Percentiles rank a stretch among this genome's conserved stretches.
These are phyloP conservation scores for Phanerodontia chrysosporium DNA, from an alignment of 768 basidiomycete species.

Conservation along the genomic window DNA sequence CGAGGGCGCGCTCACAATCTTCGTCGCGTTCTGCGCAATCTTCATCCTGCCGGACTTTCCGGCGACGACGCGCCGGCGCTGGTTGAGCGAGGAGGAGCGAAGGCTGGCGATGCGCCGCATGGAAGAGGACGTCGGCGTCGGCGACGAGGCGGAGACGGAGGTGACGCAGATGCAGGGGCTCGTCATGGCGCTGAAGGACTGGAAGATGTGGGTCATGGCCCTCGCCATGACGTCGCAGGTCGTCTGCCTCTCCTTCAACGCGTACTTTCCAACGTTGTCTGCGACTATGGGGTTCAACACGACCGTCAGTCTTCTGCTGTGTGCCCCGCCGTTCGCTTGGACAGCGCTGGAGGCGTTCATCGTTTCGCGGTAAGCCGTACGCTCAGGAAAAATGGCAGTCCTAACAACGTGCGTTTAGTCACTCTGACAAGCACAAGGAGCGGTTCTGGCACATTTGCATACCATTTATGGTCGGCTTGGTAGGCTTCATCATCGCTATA, in stretches of 20 bases:
- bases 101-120: slow-evolving; percentile 55
- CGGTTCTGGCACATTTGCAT: slow-evolving; percentile 62
- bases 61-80: slow-evolving; percentile 41
- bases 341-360: slow-evolving; percentile 53
- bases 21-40: slow-evolving; percentile 48
- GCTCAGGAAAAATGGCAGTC: not conserved
- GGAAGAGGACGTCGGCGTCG: slow-evolving; percentile 58
- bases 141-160: slow-evolving; percentile 46
- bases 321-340: slow-evolving; percentile 74
- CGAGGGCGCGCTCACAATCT: slow-evolving; percentile 56
- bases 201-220: slow-evolving; percentile 82
- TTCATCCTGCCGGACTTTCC: slow-evolving; percentile 77
- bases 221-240: slow-evolving; percentile 54
- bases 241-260: slow-evolving; percentile 69
- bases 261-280: slow-evolving; percentile 74
- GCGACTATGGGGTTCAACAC: slow-evolving; percentile 64
- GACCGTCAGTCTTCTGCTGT: slow-evolving; percentile 65
- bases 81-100: slow-evolving; percentile 55
- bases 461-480: slow-evolving; percentile 56
- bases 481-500: slow-evolving; percentile 66
- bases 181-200: slow-evolving; percentile 62
- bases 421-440: slow-evolving; percentile 70
- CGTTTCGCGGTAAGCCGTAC: slow-evolving; percentile 42
- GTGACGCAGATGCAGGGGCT: slow-evolving; percentile 40
- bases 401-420: slow-evolving; percentile 32